Conservation (phyloP, 352 stramenopile genomes). For the Phytophthora vignae region DNA sequence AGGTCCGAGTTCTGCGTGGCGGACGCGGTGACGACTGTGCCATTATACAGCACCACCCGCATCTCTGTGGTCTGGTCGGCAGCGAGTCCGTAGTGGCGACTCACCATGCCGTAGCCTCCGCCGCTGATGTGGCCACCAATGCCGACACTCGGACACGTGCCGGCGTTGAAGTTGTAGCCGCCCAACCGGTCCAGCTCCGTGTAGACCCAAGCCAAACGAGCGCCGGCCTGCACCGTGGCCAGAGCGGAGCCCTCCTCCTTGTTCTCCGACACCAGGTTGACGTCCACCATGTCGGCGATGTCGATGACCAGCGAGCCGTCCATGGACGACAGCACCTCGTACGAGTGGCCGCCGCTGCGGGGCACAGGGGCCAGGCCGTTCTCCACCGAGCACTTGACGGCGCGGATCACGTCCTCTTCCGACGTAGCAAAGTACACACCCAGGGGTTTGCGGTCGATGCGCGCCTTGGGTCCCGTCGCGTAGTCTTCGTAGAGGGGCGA, state of each 20-base stretch:
- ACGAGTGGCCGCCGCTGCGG: slow-evolving; percentile 61
- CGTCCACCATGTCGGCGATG: slow-evolving; percentile 61
- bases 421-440: slow-evolving; percentile 57
- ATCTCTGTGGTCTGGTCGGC: slow-evolving; percentile 54
- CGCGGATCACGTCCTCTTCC: slow-evolving; percentile 53
- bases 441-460: slow-evolving; percentile 51
- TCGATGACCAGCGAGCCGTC: slow-evolving; percentile 65
- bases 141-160: slow-evolving; percentile 59
- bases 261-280: slow-evolving; percentile 43
- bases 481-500: slow-evolving; percentile 53
- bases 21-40: slow-evolving; percentile 51
- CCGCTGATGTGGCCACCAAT: slow-evolving; percentile 64
- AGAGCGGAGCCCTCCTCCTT: slow-evolving; percentile 41
- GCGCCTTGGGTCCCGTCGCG: slow-evolving; percentile 59
- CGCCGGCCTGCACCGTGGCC: slow-evolving; percentile 49
- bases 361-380: slow-evolving; percentile 50
- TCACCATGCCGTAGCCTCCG: slow-evolving; percentile 60
- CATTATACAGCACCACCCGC: slow-evolving; percentile 57
- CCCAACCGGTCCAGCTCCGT: slow-evolving; percentile 51
- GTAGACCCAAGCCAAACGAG: slow-evolving; percentile 56
- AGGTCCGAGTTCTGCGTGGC: slow-evolving; percentile 47
- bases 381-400: slow-evolving; percentile 46
- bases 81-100: slow-evolving; percentile 56
- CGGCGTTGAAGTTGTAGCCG: slow-evolving; percentile 65
- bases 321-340: slow-evolving; percentile 68